Conservation (phyloP, 257 asterid genomes). For the Solanum appendiculatum region DNA sequence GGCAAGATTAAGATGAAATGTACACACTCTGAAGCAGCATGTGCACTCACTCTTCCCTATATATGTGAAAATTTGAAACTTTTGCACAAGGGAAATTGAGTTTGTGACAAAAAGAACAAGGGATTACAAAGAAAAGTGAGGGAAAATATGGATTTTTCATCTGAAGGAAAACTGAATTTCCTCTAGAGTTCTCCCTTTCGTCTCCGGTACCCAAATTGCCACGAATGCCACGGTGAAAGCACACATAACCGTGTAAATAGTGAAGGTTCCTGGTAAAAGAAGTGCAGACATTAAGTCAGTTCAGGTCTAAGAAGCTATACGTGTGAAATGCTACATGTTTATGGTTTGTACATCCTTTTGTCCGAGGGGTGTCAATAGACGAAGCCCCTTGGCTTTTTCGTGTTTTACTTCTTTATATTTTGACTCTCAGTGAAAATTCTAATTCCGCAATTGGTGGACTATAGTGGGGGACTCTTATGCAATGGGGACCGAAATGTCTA, state of each 20-base stretch:
- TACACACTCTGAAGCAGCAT: neutral
- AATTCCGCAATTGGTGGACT: neutral
- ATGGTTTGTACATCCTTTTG: neutral
- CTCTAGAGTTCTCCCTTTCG: constrained; percentile 75
- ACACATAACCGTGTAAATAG: constrained; percentile 36
- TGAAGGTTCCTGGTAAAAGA: constrained; percentile 52
- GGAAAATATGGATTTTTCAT: constrained; percentile 5
- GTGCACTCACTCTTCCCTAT: neutral
- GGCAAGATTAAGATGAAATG: neutral
- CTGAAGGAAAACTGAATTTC: constrained; percentile 70
- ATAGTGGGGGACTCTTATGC: neutral
- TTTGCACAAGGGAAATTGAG: neutral
- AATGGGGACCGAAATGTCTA: neutral
- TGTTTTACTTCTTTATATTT: neutral
- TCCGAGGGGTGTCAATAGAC: neutral
- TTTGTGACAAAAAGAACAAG: neutral
- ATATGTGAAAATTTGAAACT: neutral
- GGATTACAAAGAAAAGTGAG: neutral
- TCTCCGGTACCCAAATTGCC: constrained; percentile 69
- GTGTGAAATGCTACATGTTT: neutral
- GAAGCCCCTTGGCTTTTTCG: neutral
- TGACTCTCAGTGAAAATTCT: neutral
- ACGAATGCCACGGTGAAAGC: constrained; percentile 37
- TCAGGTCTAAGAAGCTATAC: neutral
- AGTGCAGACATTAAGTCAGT: neutral